Evolutionary conservation across 2,329 filamentous ascomycete genomes (phyloP).

Genomic region (Colletotrichum somersetense): DNA sequence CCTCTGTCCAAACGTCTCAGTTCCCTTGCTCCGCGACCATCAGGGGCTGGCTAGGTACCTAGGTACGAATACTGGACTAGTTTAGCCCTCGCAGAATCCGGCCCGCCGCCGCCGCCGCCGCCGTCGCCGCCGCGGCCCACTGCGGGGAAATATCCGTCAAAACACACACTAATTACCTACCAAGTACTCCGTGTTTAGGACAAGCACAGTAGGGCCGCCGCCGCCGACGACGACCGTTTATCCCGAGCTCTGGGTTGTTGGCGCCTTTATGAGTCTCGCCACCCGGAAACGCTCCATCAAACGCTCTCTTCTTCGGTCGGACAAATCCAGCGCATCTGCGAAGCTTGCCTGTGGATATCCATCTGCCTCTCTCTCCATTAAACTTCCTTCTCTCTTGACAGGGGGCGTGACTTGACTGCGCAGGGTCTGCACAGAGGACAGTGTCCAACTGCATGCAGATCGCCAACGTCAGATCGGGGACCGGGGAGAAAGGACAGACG

Average conservation of each 20-base stretch:
- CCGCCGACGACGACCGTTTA: not conserved
- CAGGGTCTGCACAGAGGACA: not conserved
- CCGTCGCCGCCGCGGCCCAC: not conserved
- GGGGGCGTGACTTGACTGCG: not conserved
- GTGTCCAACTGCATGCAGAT: not conserved
- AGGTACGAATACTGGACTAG: no score
- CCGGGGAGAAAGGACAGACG: no score
- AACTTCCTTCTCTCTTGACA: not conserved
- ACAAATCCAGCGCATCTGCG: not conserved
- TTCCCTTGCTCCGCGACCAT: not conserved
- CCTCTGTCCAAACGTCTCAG: not conserved
- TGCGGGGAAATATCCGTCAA: conserved; percentile 22
- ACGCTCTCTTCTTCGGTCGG: no score
- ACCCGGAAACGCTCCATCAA: no score
- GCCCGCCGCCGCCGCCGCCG: not conserved
- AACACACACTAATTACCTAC: no score
- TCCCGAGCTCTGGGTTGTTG: not conserved
- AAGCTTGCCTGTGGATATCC: not conserved
- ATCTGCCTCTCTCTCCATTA: not conserved
- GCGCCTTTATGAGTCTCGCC: not conserved
- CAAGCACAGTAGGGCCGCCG: not conserved
- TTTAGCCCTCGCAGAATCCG: not conserved
- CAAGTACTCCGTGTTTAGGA: no score
- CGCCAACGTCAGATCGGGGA: not conserved
- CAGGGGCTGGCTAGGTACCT: not conserved